Evolutionary conservation across 306 rosid genomes (phyloP).

Genomic region (Hippophae gyantsensis): DNA sequence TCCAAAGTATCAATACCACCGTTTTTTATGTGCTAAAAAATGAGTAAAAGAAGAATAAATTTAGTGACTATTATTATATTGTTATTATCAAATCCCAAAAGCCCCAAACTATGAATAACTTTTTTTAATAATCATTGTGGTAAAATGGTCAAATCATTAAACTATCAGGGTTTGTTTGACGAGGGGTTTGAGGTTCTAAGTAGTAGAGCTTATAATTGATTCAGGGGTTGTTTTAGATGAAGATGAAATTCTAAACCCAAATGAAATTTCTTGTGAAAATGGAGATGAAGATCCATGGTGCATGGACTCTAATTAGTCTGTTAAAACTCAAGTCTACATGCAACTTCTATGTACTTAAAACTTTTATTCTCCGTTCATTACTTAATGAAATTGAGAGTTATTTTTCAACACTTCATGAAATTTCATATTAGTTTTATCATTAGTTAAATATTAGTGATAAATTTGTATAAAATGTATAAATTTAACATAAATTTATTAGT

Average conservation of each 20-base stretch:
- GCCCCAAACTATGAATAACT: constrained; percentile 35
- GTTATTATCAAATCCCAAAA: constrained; percentile 33
- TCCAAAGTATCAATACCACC: background rate
- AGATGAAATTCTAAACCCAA: constrained; percentile 28
- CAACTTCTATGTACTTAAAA: too few relatives aligned
- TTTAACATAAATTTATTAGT: too few relatives aligned
- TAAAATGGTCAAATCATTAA: constrained; percentile 51
- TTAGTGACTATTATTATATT: constrained; percentile 40
- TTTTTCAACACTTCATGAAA: too few relatives aligned
- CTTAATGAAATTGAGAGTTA: too few relatives aligned
- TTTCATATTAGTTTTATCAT: too few relatives aligned
- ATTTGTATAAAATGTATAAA: too few relatives aligned
- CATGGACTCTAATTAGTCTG: too few relatives aligned
- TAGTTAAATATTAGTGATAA: too few relatives aligned
- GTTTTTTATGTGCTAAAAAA: constrained; percentile 20
- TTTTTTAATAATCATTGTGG: constrained; percentile 54
- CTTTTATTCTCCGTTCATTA: too few relatives aligned
- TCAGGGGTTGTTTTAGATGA: constrained; percentile 39
- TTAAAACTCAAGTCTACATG: too few relatives aligned
- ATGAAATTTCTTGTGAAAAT: constrained; percentile 44
- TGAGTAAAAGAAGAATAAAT: constrained; percentile 59
- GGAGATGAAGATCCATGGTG: constrained; percentile 27
- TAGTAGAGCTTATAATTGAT: constrained; percentile 19
- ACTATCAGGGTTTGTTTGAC: constrained; percentile 61
- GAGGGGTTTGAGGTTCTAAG: background rate